Evolutionary conservation across 768 basidiomycete species (phyloP).

Genomic region (Pholiota conissans): DNA sequence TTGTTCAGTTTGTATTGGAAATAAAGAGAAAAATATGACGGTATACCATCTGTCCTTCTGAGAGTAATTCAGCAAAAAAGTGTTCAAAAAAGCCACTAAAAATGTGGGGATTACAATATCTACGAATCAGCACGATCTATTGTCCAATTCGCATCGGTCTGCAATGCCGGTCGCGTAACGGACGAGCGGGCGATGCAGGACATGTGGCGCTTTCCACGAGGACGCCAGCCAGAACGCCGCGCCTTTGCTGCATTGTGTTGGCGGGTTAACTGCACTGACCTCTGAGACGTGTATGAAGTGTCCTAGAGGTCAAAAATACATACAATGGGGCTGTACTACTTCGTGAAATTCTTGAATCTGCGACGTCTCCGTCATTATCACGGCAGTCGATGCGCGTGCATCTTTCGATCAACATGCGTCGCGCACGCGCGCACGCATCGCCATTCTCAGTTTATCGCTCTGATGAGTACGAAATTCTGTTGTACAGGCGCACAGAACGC

Average conservation of each 20-base stretch:
- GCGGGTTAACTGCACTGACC: neutral
- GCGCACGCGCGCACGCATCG: neutral
- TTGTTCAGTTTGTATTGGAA: too few species aligned
- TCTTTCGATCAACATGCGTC: neutral
- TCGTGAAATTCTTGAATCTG: too few species aligned
- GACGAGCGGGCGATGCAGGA: neutral
- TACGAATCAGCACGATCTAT: neutral
- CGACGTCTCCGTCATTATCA: too few species aligned
- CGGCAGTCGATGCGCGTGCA: neutral
- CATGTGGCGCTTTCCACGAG: neutral
- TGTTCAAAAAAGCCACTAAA: too few species aligned
- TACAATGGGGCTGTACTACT: too few species aligned
- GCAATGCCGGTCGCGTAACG: neutral
- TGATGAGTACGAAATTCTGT: too few species aligned
- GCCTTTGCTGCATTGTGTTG: neutral
- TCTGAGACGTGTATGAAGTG: neutral
- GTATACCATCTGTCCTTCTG: too few species aligned
- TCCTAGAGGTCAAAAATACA: neutral
- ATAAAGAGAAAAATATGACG: too few species aligned
- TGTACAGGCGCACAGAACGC: too few species aligned
- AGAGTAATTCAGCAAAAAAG: too few species aligned
- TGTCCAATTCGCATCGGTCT: neutral
- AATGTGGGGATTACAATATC: too few species aligned
- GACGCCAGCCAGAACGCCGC: neutral
- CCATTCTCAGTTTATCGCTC: neutral